Evolutionary conservation across 2,329 filamentous ascomycete species (phyloP).

Genomic region (Cercospora sp.): DNA sequence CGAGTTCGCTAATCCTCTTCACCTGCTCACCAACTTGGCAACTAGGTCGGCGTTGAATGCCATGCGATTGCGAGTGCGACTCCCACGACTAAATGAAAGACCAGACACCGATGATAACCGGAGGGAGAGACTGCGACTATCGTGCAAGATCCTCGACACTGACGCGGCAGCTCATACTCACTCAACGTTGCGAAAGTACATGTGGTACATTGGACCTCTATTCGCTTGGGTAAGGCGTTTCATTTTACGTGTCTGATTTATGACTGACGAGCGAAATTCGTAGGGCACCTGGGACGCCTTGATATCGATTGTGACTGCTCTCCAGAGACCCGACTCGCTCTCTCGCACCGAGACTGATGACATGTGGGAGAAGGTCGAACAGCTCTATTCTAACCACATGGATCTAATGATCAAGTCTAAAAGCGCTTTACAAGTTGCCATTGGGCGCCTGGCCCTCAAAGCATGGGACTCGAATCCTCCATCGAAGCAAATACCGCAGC

Average conservation of each 20-base stretch:
- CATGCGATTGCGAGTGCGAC: conserved; percentile 49
- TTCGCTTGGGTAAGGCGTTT: conserved; percentile 40
- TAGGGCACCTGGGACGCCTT: conserved; percentile 37
- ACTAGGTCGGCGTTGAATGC: conserved; percentile 46
- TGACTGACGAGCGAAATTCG: not conserved
- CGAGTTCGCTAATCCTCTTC: conserved; percentile 46
- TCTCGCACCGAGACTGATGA: conserved; percentile 23
- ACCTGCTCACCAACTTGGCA: conserved; percentile 48
- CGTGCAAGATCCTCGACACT: conserved; percentile 45
- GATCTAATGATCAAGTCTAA: conserved; percentile 33
- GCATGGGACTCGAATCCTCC: conserved; percentile 43
- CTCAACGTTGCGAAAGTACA: conserved; percentile 47
- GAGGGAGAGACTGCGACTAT: conserved; percentile 44
- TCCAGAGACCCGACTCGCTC: conserved; percentile 29
- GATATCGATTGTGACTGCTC: conserved; percentile 39
- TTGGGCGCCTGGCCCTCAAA: conserved; percentile 46
- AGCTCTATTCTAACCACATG: conserved; percentile 46
- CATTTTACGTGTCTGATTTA: not conserved
- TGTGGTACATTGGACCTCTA: conserved; percentile 56
- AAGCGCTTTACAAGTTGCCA: conserved; percentile 44
- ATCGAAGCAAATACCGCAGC: not conserved
- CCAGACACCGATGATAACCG: conserved; percentile 37
- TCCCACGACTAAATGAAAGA: conserved; percentile 42
- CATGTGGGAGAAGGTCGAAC: conserved; percentile 49
- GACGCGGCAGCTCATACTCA: conserved; percentile 45